A percentile compares a stretch with the other conserved stretches of the same genome.
Evolutionary conservation across 495 filamentous ascomycete species (phyloP).

Genomic region (Cryomyces minteri): DNA sequence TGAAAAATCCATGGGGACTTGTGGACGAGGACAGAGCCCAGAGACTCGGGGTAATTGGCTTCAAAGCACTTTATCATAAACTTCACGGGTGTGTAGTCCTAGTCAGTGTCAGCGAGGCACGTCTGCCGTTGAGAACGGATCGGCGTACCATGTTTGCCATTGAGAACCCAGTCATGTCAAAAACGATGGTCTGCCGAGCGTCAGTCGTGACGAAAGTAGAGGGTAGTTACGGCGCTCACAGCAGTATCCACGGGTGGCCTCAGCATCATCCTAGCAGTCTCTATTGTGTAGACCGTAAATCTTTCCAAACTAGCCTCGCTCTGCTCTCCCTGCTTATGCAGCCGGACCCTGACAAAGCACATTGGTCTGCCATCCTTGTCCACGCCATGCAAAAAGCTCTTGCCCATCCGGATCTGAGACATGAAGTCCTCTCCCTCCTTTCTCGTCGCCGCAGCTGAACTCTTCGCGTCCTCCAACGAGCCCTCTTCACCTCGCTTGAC

Average conservation of each 20-base stretch:
- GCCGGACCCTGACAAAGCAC: slow-evolving; percentile 63
- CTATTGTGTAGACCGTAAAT: slow-evolving; percentile 88
- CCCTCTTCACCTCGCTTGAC: slow-evolving; percentile 59
- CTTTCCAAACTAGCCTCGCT: slow-evolving; percentile 59
- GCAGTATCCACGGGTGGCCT: slow-evolving; percentile 73
- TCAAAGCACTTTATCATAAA: slow-evolving; percentile 99
- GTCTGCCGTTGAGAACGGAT: slow-evolving; percentile 48
- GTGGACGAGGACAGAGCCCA: slow-evolving; percentile 88
- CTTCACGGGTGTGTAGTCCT: slow-evolving; percentile 92
- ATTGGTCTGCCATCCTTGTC: slow-evolving; percentile 79
- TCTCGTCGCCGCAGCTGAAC: slow-evolving; percentile 32
- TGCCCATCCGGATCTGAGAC: slow-evolving; percentile 73
- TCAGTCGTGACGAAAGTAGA: background rate
- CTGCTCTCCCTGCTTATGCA: slow-evolving; percentile 53
- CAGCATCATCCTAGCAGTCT: slow-evolving; percentile 74
- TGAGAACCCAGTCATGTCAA: slow-evolving; percentile 88
- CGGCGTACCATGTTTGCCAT: slow-evolving; percentile 76
- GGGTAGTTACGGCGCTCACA: slow-evolving; percentile 32
- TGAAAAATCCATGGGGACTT: slow-evolving; percentile 96
- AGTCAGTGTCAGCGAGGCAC: slow-evolving; percentile 20
- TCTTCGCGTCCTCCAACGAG: slow-evolving; percentile 39
- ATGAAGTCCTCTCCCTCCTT: slow-evolving; percentile 70
- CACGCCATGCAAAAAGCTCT: slow-evolving; percentile 78
- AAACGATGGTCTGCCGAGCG: slow-evolving; percentile 49
- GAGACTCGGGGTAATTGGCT: slow-evolving; percentile 89